phyloP scores from a whole-genome alignment of 1,139 yeast species.

The Debaryomycetaceae sp. region DNA sequence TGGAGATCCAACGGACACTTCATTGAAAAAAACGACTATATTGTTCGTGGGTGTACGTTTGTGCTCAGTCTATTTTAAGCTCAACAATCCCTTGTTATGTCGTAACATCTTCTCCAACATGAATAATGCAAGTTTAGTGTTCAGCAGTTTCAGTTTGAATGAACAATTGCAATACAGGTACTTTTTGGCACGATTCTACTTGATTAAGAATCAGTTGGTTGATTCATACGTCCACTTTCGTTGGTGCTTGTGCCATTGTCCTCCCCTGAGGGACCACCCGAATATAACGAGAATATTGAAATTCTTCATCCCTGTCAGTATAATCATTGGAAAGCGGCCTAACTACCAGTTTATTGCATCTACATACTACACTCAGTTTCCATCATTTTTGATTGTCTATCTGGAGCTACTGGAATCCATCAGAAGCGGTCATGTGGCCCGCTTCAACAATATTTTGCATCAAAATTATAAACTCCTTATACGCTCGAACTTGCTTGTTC shows the following conservation, averaged over 20 bases:
- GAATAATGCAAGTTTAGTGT: slow-evolving; percentile 53
- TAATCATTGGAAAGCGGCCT: slow-evolving; percentile 52
- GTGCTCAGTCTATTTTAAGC: slow-evolving; percentile 60
- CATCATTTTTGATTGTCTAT: slow-evolving; percentile 34
- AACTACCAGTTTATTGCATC: slow-evolving; percentile 24
- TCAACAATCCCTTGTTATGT: slow-evolving; percentile 65
- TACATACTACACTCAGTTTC: slow-evolving; percentile 16
- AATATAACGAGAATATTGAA: slow-evolving; percentile 42
- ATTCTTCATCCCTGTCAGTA: slow-evolving; percentile 54
- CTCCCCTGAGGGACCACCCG: slow-evolving; percentile 18
- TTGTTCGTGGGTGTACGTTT: slow-evolving; percentile 54
- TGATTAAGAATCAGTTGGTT: slow-evolving; percentile 55
- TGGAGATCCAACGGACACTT: slow-evolving; percentile 37
- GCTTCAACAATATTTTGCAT: slow-evolving; percentile 27
- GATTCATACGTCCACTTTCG: slow-evolving; percentile 56
- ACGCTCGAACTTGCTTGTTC: slow-evolving; percentile 28
- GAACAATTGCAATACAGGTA: slow-evolving; percentile 66
- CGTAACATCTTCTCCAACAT: slow-evolving; percentile 74
- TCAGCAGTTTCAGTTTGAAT: slow-evolving; percentile 42
- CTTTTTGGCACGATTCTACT: slow-evolving; percentile 62
- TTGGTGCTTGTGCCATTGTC: slow-evolving; percentile 58
- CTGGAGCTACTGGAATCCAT: slow-evolving; percentile 30
- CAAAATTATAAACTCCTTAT: slow-evolving; percentile 34
- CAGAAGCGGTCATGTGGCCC: slow-evolving; percentile 37
- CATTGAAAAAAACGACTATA: slow-evolving; percentile 48